Evolutionary conservation across 148 eudicot species (phyloP), one percentile per base, ranked within the genome.

Genomic region (Camellia sinensis): DNA sequence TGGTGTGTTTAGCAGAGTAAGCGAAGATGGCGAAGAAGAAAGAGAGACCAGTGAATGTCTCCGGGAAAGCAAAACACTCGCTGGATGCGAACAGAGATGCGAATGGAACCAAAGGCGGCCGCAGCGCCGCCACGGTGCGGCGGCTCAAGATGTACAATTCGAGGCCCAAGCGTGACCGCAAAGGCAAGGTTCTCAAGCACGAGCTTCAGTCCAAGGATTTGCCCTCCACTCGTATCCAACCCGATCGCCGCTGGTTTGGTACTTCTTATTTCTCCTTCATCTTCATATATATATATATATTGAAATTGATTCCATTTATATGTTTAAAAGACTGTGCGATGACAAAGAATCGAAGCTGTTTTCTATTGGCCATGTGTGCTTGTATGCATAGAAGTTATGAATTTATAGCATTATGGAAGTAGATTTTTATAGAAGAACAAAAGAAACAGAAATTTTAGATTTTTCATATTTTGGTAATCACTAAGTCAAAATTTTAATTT

Each of bases 181-280:
- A 80, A 43, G 98, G 98, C 0, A 87, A 86, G 48, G 78, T 95
- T 40, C 2, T 87, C 15, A 86, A 82, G 66, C 85, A 92, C 12
- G 94, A 90, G 11, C 83, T 75, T 65, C 93, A 92, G 80, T 93
- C 97, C 41, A 83, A 82, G 15, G 97, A 95, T 14, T 71, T 90
- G 82, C 97, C 98, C 13, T 84, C 86, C 3, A 93, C 98, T 78
- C 89, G 98, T 43, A 95, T 95, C 69, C 94, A 90, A 76, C 97
- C 97, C 37, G 98, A 95, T 85, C 90, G 97, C 66, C 92, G 98
- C 40, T 95, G 98, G 98, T 95, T 95, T 63, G 91, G 98, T 95
- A 84, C 18, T 83, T 80, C n/a, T 6, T 4, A 2, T 62, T 2
- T 74, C 78, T 18, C 22, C 40, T 44, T 79, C 21, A 0, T 48